Base-by-base conservation (phyloP, 805 yeast species). In the Candida qinlingensis region DNA sequence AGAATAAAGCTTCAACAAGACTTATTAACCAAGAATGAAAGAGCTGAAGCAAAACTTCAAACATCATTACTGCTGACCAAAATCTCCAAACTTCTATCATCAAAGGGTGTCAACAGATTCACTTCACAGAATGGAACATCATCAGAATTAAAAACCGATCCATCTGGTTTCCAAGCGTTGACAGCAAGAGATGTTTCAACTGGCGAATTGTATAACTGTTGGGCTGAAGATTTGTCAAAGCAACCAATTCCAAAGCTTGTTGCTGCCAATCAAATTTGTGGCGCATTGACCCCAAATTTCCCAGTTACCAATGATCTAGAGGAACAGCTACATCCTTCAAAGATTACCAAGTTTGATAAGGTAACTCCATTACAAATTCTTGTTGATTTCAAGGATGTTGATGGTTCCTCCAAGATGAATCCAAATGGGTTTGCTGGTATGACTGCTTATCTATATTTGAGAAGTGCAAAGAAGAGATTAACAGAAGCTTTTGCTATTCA, bases 401-500 rank as follows among this genome's bases (percentile, higher is more conserved):
- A 80, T 33, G 80, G 80, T 41, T 74, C 87, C 2, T 74, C 85
- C 0, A 70, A 71, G 28, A 69, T 79, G 54, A 74, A 77, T 49
- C 90, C 90, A 27, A 77, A 79, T 46, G 87, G 86, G 3, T 83
- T 80, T 55, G 76, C 76, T 7, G 88, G 89, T 25, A 76, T 85
- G 76, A 80, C 80, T 42, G 91, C 90, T 4, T 81, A 82, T 57
- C 71, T 88, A 67, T 84, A 83, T 62, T 67, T 89, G 57, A 71
- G 96, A 61, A 83, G 81, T 52, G 72, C 77, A 30, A 75, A 75
- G 45, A 77, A 73, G 59, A 72, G 86, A 55, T 69, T 89, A 47
- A 84, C 96, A 0, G 96, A 89, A 66, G 85, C 95, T 0, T 87
- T 85, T 67, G 80, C 85, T 5, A 80, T 87, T 42, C 77, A 78